These are phyloP conservation scores for Tylopilus plumbeoviolaceoides DNA, from an alignment of 768 basidiomycete species.

Conservation along the genomic window DNA sequence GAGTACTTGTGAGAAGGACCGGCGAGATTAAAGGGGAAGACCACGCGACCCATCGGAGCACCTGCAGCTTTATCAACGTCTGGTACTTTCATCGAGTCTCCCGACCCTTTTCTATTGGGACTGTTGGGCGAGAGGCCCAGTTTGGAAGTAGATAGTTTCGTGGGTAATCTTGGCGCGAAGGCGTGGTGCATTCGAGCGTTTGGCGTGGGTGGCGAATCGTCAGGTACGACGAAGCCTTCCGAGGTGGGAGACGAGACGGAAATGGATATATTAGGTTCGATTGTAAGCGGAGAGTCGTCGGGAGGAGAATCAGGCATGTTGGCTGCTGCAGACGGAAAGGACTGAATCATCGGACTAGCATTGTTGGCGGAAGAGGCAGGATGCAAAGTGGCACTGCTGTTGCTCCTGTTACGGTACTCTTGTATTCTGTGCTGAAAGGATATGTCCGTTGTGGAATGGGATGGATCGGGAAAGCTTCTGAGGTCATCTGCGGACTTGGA, in stretches of 20 bases:
- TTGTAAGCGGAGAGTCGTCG: constrained; percentile 12
- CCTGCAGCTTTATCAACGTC: constrained; percentile 29
- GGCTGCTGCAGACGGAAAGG: constrained; percentile 37
- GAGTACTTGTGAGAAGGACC: constrained; percentile 29
- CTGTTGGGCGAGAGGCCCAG: constrained; percentile 42
- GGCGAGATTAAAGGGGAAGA: constrained; percentile 29
- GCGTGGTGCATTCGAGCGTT: constrained; percentile 67
- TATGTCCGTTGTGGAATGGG: constrained; percentile 37
- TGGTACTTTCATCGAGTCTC: constrained; percentile 26
- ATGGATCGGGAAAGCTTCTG: constrained; percentile 44
- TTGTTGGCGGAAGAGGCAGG: constrained; percentile 32
- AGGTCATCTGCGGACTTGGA: constrained; percentile 80
- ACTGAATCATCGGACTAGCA: constrained; percentile 34
- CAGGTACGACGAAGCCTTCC: constrained; percentile 31
- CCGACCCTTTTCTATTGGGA: constrained; percentile 56
- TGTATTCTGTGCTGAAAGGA: constrained; percentile 59
- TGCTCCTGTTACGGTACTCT: constrained; percentile 61
- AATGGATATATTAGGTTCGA: constrained; percentile 40
- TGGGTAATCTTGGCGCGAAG: constrained; percentile 67
- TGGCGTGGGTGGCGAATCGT: constrained; percentile 38
- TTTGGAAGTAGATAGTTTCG: constrained; percentile 59
- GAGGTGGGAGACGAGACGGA: constrained; percentile 44
- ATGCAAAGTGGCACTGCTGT: constrained; percentile 49
- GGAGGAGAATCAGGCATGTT: constrained; percentile 20
- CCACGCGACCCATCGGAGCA: constrained; percentile 18